Evolutionary conservation across 768 basidiomycete species (phyloP).

Genomic region (Fomitopsis serialis): DNA sequence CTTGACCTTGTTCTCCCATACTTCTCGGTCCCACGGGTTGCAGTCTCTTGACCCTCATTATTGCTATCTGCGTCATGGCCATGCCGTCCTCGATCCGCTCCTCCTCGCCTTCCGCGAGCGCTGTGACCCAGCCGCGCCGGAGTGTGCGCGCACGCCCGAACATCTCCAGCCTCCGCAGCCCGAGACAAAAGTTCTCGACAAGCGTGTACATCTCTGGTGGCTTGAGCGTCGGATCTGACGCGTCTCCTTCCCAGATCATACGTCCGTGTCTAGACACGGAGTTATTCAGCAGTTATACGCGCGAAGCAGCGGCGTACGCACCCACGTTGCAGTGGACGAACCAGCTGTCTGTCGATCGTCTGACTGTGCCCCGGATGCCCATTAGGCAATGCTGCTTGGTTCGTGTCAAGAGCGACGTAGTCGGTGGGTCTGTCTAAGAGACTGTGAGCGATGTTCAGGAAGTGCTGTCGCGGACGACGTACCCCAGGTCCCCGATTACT

Average conservation of each 20-base stretch:
- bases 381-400: slow-evolving; percentile 97
- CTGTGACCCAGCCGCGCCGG: slow-evolving; percentile 91
- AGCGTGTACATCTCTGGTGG: slow-evolving; percentile 95
- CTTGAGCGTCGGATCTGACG: slow-evolving; percentile 74
- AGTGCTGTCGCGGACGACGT: slow-evolving; percentile 22
- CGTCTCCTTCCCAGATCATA: slow-evolving; percentile 95
- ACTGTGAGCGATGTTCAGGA: slow-evolving; percentile 2
- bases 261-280: slow-evolving; percentile 78
- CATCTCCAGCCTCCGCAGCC: slow-evolving; percentile 84
- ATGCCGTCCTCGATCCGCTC: slow-evolving; percentile 37
- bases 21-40: slow-evolving; percentile 55
- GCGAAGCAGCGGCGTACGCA: slow-evolving; percentile 31
- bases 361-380: slow-evolving; percentile 95
- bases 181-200: slow-evolving; percentile 97
- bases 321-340: slow-evolving; percentile 99
- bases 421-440: slow-evolving; percentile 74
- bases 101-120: slow-evolving; percentile 61
- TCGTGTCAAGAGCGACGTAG: slow-evolving; percentile 78
- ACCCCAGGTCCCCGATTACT: slow-evolving; percentile 74
- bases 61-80: slow-evolving; percentile 22
- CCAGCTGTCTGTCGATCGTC: slow-evolving; percentile 90
- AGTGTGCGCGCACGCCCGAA: slow-evolving; percentile 69
- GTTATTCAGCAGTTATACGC: slow-evolving; percentile 6
- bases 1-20: slow-evolving; percentile 60
- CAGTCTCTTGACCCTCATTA: slow-evolving; percentile 16